Base-by-base conservation (phyloP, 2,329 filamentous ascomycete species). In the Paraphoma chrysanthemicola region DNA sequence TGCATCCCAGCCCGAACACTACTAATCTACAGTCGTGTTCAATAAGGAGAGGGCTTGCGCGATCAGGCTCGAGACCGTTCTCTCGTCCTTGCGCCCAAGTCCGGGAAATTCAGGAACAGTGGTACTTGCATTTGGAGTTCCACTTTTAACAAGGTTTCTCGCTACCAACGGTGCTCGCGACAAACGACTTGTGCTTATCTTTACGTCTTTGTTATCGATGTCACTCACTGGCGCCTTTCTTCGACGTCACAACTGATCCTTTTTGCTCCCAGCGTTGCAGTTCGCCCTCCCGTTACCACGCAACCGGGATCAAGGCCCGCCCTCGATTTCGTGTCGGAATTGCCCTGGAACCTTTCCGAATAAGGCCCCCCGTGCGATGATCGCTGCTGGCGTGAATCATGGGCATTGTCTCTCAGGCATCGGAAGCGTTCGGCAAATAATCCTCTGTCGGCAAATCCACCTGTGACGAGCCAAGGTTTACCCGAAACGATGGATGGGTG, bases 271-370 rank as follows among this genome's bases (percentile, higher is more conserved):
- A 51, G 46, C 47, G 46, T 52, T 43, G 51, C 51, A 58, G 61
- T 59, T 59, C 39, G 54, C 54, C 55, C 57, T 41, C 56, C 59
- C 60, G 60, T 55, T 69, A 68, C 67, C 67, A 68, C 50, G 56
- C 47, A 57, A 56, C 51, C 54, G 65, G 67, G 58, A 63, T 56
- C 53, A 49, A 66, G 67, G 62, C 60, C 59, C 62, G 62, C 23
- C 23, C 23, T 66, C 52, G 51, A 64, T 57, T 42, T 61, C 65
- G 59, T 48, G 59, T 52, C 53, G 60, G 53, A 59, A 57, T 46
- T 42, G 49, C 30, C 17, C 55, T 55, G 57, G 54, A 48, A 46
- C 60, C 47, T 45, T 53, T 58, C 52, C 30, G 48, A 56, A 56
- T 49, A 62, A 63, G 56, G 54, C 52, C 54, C 51, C 47, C 49